Evolutionary conservation across 2,329 filamentous ascomycete genomes (phyloP), one percentile per base, ranked within the genome.

Genomic region (Aspergillus caelatus): DNA sequence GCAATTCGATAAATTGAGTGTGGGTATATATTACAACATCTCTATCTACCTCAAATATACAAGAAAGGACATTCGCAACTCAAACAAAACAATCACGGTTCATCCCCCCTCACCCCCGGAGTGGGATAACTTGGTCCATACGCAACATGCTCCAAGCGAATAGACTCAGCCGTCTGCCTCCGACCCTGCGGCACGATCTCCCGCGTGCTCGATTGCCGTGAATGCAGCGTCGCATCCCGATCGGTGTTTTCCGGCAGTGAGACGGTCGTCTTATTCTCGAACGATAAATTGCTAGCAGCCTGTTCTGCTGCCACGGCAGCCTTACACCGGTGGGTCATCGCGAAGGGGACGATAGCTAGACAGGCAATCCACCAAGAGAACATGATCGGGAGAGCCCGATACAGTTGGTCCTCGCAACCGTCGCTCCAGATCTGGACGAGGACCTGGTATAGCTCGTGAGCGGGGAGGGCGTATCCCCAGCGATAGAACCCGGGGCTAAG

Each of bases 341-440:
- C 56, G 6, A 53, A 45, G 2, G 43, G 28, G 1, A 58, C 36
- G 6, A 63, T 16, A n/a, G 43, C 53, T 0, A 63, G 14, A 16
- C 58, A 58, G 1, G 60, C 57, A 26, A 78, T 26, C 72, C 77
- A 78, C 77, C 75, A 80, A 0, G 74, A 67, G 59, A 82, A 80
- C 57, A 82, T 62, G 23, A 81, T 73, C 0, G 79, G 78, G 30
- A 82, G 70, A 1, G 78, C 72, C 30, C 74, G 74, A 30, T 74
- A 71, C 7, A 81, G 72, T 43, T 71, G 67, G n/a, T 75, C 75
- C 57, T 78, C 72, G 57, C 77, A 80, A 1, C 78, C 79, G 5
- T 74, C 65, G 1, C 75, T 77, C 79, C 79, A 82, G 36, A 82
- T 78, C 41, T 81, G 72, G 0, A 79, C 63, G 19, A 82, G 68